Percentiles rank a stretch among this genome's conserved stretches.
These are phyloP conservation scores for Carex myosuroides DNA, from an alignment of 176 grass and related monocot species.

Conservation along the genomic window DNA sequence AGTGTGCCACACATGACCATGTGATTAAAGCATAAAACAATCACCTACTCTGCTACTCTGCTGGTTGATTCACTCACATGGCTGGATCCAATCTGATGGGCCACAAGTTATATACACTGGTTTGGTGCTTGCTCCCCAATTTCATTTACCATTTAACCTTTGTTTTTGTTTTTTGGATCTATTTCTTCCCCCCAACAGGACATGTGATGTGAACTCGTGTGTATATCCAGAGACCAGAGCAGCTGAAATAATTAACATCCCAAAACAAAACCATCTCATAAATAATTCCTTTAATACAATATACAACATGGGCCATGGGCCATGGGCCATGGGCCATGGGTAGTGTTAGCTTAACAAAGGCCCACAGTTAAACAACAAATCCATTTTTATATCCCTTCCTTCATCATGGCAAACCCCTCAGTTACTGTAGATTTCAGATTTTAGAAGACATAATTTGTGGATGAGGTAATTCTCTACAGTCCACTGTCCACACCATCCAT, in stretches of 20 bases:
- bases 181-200: no score
- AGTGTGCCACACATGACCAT: conserved; percentile 4
- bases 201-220: background rate
- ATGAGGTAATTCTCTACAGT: background rate
- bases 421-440: background rate
- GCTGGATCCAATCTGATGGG: conserved; percentile 9
- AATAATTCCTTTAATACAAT: no score
- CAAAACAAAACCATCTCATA: background rate
- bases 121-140: background rate
- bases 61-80: conserved; percentile 18
- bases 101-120: background rate
- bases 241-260: background rate
- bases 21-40: conserved; percentile 12
- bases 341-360: background rate
- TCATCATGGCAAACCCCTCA: background rate
- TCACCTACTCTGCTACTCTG: conserved; percentile 3
- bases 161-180: background rate
- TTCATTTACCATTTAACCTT: background rate
- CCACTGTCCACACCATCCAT: background rate
- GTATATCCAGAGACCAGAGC: background rate
- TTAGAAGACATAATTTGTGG: background rate
- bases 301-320: background rate
- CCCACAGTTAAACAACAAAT: background rate
- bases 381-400: background rate
- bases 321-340: no score